A percentile compares a stretch with the other conserved stretches of the same genome.
Evolutionary conservation across 129 eudicot genomes (phyloP).

Genomic region (Silybum marianum): DNA sequence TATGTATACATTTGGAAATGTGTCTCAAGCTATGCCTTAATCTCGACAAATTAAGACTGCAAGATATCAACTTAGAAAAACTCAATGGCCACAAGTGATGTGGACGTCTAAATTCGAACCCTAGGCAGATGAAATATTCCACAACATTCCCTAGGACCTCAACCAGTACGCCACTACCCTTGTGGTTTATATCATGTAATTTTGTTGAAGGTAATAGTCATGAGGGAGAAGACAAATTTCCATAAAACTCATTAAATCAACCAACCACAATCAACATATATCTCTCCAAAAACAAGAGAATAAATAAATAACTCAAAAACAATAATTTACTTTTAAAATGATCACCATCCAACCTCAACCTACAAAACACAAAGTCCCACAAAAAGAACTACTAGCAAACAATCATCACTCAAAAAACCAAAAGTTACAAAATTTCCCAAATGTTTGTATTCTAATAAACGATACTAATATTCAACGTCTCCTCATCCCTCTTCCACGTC

Average conservation of each 20-base stretch:
- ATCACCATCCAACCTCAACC: slow-evolving; percentile 18
- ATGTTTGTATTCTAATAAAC: slow-evolving; percentile 3
- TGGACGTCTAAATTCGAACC: too few relatives aligned
- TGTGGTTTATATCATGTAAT: too few relatives aligned
- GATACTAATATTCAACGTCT: slow-evolving; percentile 43
- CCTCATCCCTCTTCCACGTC: slow-evolving; percentile 94
- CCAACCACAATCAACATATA: neutral
- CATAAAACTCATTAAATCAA: neutral
- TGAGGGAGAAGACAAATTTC: neutral
- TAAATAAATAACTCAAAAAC: neutral
- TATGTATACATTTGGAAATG: too few relatives aligned
- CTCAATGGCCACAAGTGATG: too few relatives aligned
- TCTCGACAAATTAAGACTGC: too few relatives aligned
- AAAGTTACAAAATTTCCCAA: slow-evolving; percentile 17
- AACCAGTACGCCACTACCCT: too few relatives aligned
- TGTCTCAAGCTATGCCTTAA: too few relatives aligned
- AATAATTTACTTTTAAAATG: neutral
- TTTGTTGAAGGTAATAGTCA: too few relatives aligned
- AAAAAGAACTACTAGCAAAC: neutral
- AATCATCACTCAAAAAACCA: slow-evolving; percentile 23
- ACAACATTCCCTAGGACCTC: too few relatives aligned
- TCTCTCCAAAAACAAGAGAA: slow-evolving; percentile 3
- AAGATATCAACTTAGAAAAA: too few relatives aligned
- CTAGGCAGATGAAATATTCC: too few relatives aligned
- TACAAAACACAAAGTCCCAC: slow-evolving; percentile 16